These are phyloP conservation scores for Ascochyta rabiei DNA, from an alignment of 2,329 filamentous ascomycete species.

Conservation along the genomic window DNA sequence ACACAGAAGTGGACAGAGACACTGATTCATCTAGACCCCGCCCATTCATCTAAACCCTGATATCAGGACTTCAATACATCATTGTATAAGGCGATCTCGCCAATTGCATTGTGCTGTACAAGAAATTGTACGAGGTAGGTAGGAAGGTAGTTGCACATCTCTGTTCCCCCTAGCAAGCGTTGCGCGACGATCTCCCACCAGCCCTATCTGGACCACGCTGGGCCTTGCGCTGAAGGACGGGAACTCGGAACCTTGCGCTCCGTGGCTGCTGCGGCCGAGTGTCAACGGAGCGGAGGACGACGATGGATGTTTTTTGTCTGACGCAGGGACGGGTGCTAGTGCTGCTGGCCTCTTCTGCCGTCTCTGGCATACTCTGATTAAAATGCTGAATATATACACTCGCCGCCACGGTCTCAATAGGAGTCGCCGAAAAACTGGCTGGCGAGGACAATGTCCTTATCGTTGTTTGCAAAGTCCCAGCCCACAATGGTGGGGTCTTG, in stretches of 20 bases:
- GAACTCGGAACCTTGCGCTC: conserved; percentile 2
- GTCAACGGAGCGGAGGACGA: background rate
- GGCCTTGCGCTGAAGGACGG: background rate
- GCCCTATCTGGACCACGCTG: background rate
- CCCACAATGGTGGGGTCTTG: conserved; percentile 91
- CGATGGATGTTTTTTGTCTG: background rate
- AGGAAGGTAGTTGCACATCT: too few relatives aligned
- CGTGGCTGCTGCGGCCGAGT: conserved; percentile 2
- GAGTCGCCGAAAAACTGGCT: conserved; percentile 73
- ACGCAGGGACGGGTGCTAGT: background rate
- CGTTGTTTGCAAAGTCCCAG: conserved; percentile 95
- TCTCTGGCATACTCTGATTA: too few relatives aligned
- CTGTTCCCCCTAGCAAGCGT: background rate
- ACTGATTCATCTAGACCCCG: too few relatives aligned
- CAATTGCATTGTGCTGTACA: background rate
- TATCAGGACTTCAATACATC: too few relatives aligned
- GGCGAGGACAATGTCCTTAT: conserved; percentile 78
- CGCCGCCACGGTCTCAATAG: conserved; percentile 10
- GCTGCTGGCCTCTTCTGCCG: background rate
- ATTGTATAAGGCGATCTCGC: too few relatives aligned
- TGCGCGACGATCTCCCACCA: background rate
- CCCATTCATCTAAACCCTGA: too few relatives aligned
- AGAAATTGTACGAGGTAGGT: too few relatives aligned
- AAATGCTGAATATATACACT: too few relatives aligned
- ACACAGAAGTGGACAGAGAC: too few relatives aligned